phyloP scores from a whole-genome alignment of 2,329 filamentous ascomycete genomes.

The Orbilia javanica region DNA sequence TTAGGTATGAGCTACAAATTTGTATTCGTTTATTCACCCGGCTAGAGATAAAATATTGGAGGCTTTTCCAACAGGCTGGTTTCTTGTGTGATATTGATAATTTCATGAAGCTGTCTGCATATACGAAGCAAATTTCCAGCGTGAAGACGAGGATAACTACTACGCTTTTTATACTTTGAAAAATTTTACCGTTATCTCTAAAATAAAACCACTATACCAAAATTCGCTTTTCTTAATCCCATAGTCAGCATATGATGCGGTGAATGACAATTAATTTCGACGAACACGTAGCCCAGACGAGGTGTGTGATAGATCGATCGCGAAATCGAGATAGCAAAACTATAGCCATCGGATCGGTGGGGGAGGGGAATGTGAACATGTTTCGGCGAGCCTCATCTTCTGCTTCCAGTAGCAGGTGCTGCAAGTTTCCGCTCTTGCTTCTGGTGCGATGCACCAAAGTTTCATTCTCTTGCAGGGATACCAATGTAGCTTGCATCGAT shows the following conservation, averaged over 20 bases:
- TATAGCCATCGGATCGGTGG: not conserved
- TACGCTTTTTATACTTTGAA: not conserved
- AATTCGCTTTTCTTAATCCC: conserved; percentile 3
- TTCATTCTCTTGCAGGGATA: conserved; percentile 31
- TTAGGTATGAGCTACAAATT: conserved; percentile 13
- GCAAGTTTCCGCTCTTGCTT: not conserved
- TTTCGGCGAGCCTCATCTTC: conserved; percentile 5
- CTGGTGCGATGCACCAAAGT: conserved; percentile 14
- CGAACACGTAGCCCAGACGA: not conserved
- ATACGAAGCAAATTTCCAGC: not conserved
- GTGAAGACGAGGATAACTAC: not conserved
- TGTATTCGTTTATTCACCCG: conserved; percentile 44
- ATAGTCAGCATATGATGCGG: conserved; percentile 12
- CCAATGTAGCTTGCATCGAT: conserved; percentile 36
- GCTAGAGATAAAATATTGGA: conserved; percentile 40
- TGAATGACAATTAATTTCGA: not conserved
- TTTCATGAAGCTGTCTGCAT: not conserved
- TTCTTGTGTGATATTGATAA: not conserved
- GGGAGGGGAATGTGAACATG: not conserved
- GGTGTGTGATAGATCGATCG: not conserved
- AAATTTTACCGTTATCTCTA: not conserved
- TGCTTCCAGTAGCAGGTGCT: not conserved
- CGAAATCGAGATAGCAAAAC: conserved; percentile 7
- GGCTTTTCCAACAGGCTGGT: conserved; percentile 21
- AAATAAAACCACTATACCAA: not conserved